Evolutionary conservation across 176 grass and related monocot species (phyloP).

Genomic region (Eragrostis nindensis): DNA sequence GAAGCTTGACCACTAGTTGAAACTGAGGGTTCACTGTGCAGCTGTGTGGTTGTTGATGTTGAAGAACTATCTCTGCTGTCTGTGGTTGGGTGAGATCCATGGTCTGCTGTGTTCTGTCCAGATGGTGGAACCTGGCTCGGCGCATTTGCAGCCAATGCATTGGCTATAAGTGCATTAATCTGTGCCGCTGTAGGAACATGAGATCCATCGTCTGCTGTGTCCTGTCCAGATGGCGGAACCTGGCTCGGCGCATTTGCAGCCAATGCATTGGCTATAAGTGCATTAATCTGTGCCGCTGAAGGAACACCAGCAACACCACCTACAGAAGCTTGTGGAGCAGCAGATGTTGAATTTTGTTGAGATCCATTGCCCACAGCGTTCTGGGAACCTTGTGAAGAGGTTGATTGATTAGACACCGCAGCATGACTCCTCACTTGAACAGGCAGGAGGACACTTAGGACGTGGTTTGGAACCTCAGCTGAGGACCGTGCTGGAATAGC

Average conservation of each 20-base stretch:
- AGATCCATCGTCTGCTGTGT: slow-evolving; percentile 44
- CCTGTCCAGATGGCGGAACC: slow-evolving; percentile 45
- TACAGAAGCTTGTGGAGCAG: slow-evolving; percentile 55
- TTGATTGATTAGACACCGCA: slow-evolving; percentile 39
- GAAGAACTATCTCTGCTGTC: slow-evolving; percentile 29
- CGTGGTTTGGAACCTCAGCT: slow-evolving; percentile 56
- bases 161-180: slow-evolving; percentile 49
- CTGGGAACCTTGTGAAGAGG: slow-evolving; percentile 46
- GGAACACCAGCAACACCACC: slow-evolving; percentile 57
- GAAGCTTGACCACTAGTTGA: slow-evolving; percentile 13
- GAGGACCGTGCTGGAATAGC: slow-evolving; percentile 61
- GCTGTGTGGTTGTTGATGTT: slow-evolving; percentile 24
- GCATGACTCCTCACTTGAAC: slow-evolving; percentile 71
- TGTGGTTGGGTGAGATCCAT: slow-evolving; percentile 41
- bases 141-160: slow-evolving; percentile 44
- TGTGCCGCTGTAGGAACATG: slow-evolving; percentile 63
- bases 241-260: slow-evolving; percentile 32
- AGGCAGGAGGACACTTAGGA: slow-evolving; percentile 77
- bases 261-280: slow-evolving; percentile 55
- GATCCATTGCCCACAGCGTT: slow-evolving; percentile 33
- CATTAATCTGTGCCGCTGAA: slow-evolving; percentile 62
- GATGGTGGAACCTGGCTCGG: slow-evolving; percentile 44
- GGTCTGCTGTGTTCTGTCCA: slow-evolving; percentile 39
- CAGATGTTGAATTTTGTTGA: slow-evolving; percentile 47
- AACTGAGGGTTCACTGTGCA: slow-evolving; percentile 22